These are phyloP conservation scores for Trichoderma simmonsii DNA, from an alignment of 2,329 filamentous ascomycete genomes.

Conservation along the genomic window DNA sequence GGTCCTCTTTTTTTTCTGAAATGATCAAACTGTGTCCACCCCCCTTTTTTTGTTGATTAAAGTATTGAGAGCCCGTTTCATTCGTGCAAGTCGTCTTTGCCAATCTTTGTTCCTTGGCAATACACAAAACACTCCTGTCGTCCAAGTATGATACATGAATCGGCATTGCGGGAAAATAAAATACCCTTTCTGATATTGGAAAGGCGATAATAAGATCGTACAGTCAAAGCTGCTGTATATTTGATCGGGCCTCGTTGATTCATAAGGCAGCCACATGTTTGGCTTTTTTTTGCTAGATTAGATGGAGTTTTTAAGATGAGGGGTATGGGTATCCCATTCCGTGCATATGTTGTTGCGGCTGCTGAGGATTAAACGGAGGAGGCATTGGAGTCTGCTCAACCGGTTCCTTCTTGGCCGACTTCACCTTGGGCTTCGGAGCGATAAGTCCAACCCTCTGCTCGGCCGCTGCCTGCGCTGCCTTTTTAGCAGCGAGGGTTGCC, in stretches of 20 bases:
- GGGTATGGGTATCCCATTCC: conserved; percentile 30
- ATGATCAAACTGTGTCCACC: not conserved
- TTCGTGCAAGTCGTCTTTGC: conserved; percentile 4
- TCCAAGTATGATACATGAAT: conserved; percentile 15
- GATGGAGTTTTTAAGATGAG: conserved; percentile 12
- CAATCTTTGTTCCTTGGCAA: not conserved
- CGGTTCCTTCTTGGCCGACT: conserved; percentile 35
- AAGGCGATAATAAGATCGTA: not conserved
- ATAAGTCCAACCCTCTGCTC: conserved; percentile 36
- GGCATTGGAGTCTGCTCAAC: conserved; percentile 26
- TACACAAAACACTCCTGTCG: not conserved
- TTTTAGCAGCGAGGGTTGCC: conserved; percentile 58
- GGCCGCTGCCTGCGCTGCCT: conserved; percentile 45
- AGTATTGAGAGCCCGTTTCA: not conserved
- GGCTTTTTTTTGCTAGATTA: not conserved
- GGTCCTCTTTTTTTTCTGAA: not conserved
- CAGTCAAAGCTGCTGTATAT: conserved; percentile 3
- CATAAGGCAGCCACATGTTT: not conserved
- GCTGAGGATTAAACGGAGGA: conserved; percentile 18
- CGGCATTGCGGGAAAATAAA: not conserved
- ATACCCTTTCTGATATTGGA: not conserved
- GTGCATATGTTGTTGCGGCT: conserved; percentile 29
- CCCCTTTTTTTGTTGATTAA: not conserved
- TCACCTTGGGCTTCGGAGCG: conserved; percentile 39
- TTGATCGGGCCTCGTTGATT: not conserved